Conservation (phyloP, 2,329 filamentous ascomycete genomes). For the Chrysosporium queenslandicum region DNA sequence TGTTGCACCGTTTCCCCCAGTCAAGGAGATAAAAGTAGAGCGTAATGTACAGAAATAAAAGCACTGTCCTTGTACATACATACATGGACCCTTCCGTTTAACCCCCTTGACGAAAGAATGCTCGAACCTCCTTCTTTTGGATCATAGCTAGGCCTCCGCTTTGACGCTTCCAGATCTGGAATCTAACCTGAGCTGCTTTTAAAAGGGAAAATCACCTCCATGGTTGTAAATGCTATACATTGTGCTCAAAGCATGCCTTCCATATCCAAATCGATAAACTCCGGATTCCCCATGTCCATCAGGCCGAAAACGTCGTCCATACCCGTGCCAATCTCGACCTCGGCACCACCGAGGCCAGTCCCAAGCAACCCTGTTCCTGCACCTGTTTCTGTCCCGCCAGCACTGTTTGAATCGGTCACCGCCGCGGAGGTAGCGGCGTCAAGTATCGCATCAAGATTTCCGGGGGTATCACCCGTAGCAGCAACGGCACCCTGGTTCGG, state of each 20-base stretch:
- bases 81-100: too few relatives aligned
- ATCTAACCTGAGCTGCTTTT: too few relatives aligned
- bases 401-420: constrained; percentile 22
- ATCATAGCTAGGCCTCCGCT: too few relatives aligned
- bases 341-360: constrained; percentile 15
- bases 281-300: constrained; percentile 36
- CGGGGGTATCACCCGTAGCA: constrained; percentile 22
- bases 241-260: constrained; percentile 34
- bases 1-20: too few relatives aligned
- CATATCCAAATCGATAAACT: constrained; percentile 39
- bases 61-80: too few relatives aligned
- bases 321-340: constrained; percentile 21
- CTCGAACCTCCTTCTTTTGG: too few relatives aligned
- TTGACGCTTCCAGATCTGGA: too few relatives aligned
- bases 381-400: constrained; percentile 11
- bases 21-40: too few relatives aligned
- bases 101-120: too few relatives aligned
- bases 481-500: constrained; percentile 1
- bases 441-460: constrained; percentile 33
- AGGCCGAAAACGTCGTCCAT: constrained; percentile 39
- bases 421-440: constrained; percentile 31
- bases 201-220: too few relatives aligned
- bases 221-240: too few relatives aligned
- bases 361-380: constrained; percentile 23
- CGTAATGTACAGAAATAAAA: too few relatives aligned